A percentile compares a stretch with the other conserved stretches of the same genome.
Evolutionary conservation across 208 protist species (phyloP).

Genomic region (Acanthamoeba sp.): DNA sequence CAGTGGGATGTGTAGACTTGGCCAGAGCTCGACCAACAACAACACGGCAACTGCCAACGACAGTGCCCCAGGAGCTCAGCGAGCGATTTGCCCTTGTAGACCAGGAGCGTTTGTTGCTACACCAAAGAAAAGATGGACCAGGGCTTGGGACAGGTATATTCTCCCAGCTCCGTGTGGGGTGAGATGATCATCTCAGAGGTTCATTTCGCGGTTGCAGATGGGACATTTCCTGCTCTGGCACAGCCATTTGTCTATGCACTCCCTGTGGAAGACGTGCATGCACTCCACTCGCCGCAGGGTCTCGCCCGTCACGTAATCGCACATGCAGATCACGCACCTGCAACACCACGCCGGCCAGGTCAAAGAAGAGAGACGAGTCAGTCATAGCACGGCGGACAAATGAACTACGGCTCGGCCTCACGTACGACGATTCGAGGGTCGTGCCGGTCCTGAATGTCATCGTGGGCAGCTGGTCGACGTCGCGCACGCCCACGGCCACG

Average conservation of each 20-base stretch:
- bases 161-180: too few relatives aligned
- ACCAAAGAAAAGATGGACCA: too few relatives aligned
- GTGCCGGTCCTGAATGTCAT: neutral
- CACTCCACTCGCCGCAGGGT: slow-evolving; percentile 4
- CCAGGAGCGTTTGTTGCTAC: too few relatives aligned
- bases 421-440: neutral
- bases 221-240: neutral
- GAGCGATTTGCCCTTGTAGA: too few relatives aligned
- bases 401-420: neutral
- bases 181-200: neutral
- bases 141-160: too few relatives aligned
- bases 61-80: too few relatives aligned
- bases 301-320: neutral
- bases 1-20: too few relatives aligned
- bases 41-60: too few relatives aligned
- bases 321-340: slow-evolving; percentile 44
- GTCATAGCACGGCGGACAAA: too few relatives aligned
- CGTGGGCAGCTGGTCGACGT: neutral
- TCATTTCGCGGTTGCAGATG: slow-evolving; percentile 19
- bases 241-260: slow-evolving; percentile 33
- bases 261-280: slow-evolving; percentile 39
- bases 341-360: neutral
- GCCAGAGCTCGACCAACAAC: too few relatives aligned
- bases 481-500: neutral
- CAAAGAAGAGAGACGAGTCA: neutral